These are phyloP conservation scores for Pisolithus albus DNA, from an alignment of 768 basidiomycete genomes.

Conservation along the genomic window DNA sequence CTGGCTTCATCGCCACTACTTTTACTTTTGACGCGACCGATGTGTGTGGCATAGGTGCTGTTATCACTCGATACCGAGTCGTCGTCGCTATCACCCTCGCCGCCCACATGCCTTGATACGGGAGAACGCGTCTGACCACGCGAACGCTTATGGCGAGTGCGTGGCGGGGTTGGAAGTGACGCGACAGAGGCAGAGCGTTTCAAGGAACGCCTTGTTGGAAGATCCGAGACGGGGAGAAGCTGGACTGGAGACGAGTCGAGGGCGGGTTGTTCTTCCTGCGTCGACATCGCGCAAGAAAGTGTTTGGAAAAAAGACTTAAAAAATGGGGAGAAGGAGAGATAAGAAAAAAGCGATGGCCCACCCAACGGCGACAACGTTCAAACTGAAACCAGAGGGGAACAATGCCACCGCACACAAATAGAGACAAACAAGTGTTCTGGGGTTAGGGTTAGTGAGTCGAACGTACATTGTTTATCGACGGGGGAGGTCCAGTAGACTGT, in stretches of 20 bases:
- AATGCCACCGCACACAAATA: neutral
- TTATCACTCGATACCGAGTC: conserved; percentile 29
- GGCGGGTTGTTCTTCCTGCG: conserved; percentile 15
- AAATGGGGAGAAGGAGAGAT: neutral
- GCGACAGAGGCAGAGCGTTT: conserved; percentile 61
- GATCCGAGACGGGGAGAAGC: conserved; percentile 8
- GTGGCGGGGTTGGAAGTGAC: conserved; percentile 61
- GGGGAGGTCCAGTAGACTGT: too few relatives aligned
- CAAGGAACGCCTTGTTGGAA: conserved; percentile 29
- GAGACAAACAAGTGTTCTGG: neutral
- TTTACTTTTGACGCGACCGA: conserved; percentile 12
- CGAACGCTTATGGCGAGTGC: conserved; percentile 46
- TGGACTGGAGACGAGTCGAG: conserved; percentile 28
- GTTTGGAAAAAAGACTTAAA: neutral
- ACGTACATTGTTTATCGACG: too few relatives aligned
- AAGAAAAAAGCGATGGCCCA: neutral
- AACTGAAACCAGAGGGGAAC: neutral
- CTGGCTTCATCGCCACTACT: conserved; percentile 12
- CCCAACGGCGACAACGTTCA: neutral
- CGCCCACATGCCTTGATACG: conserved; percentile 40
- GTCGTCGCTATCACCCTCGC: conserved; percentile 26
- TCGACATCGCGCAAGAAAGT: conserved; percentile 18
- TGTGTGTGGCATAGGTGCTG: conserved; percentile 5
- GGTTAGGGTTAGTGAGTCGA: neutral
- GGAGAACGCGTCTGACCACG: conserved; percentile 37